phyloP scores from a whole-genome alignment of 1,139 yeast genomes.

The Scheffersomyces segobiensis region DNA sequence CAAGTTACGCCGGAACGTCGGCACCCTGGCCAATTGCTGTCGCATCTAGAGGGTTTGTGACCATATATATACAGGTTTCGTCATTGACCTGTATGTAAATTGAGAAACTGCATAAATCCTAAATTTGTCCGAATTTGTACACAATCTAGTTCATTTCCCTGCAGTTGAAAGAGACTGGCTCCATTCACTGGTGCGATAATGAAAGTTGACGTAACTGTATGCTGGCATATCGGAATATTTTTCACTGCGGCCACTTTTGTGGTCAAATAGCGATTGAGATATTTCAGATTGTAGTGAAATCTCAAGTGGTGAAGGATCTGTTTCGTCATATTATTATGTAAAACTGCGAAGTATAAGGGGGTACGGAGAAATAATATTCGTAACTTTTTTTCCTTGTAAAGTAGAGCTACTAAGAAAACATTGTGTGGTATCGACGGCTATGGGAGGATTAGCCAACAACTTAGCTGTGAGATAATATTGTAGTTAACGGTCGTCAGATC shows the following conservation, averaged over 20 bases:
- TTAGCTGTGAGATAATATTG: neutral
- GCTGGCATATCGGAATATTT: neutral
- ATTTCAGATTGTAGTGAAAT: neutral
- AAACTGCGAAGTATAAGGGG: neutral
- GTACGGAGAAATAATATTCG: neutral
- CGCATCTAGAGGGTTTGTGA: neutral
- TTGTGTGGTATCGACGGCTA: neutral
- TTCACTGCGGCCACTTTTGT: neutral
- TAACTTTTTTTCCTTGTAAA: neutral
- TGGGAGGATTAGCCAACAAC: neutral
- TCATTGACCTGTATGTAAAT: neutral
- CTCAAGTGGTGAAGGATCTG: neutral
- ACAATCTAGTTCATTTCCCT: neutral
- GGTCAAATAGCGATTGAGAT: neutral
- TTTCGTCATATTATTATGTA: neutral
- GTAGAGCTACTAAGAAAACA: neutral
- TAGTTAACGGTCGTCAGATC: neutral
- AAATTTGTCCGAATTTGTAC: neutral
- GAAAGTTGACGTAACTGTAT: neutral
- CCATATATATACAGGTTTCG: neutral
- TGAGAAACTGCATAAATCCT: neutral
- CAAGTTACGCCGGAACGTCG: neutral
- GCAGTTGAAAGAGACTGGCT: neutral
- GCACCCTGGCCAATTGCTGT: neutral
- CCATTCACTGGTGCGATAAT: neutral